Percentiles rank a stretch among this genome's conserved stretches.
phyloP scores from a whole-genome alignment of 2,329 filamentous ascomycete species.

The Fonsecaea pedrosoi region DNA sequence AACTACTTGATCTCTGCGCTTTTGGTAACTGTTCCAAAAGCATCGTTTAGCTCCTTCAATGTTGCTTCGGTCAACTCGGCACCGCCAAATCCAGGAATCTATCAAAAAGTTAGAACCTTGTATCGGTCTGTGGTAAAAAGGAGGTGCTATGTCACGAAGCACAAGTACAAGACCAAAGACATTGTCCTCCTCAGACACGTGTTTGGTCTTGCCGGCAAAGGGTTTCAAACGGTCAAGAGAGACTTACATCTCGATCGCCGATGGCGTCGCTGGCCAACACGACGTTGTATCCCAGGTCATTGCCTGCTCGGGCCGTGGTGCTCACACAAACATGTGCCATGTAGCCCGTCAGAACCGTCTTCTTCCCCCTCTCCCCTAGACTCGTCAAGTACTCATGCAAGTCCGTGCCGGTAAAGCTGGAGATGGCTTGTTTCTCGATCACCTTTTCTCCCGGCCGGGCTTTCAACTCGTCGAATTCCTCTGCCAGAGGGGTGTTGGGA shows the following conservation, averaged over 20 bases:
- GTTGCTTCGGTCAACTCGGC: conserved; percentile 59
- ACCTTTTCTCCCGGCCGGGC: conserved; percentile 63
- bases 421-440: conserved; percentile 65
- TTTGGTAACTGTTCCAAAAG: conserved; percentile 66
- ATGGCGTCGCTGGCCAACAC: conserved; percentile 67
- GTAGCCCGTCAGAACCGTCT: conserved; percentile 60
- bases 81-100: conserved; percentile 66
- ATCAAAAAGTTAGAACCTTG: background rate
- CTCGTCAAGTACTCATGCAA: conserved; percentile 62
- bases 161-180: background rate
- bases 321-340: conserved; percentile 70
- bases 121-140: background rate
- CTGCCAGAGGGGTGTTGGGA: conserved; percentile 63
- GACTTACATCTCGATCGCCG: conserved; percentile 62
- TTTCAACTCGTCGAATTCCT: conserved; percentile 66
- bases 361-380: conserved; percentile 53
- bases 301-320: conserved; percentile 67
- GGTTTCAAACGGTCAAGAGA: background rate
- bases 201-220: background rate
- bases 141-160: background rate
- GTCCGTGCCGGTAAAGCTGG: conserved; percentile 66
- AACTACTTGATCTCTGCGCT: conserved; percentile 52
- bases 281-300: conserved; percentile 68
- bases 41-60: conserved; percentile 67
- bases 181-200: background rate